Evolutionary conservation across 306 rosid genomes (phyloP).

Genomic region (Sechiopsis laciniata): DNA sequence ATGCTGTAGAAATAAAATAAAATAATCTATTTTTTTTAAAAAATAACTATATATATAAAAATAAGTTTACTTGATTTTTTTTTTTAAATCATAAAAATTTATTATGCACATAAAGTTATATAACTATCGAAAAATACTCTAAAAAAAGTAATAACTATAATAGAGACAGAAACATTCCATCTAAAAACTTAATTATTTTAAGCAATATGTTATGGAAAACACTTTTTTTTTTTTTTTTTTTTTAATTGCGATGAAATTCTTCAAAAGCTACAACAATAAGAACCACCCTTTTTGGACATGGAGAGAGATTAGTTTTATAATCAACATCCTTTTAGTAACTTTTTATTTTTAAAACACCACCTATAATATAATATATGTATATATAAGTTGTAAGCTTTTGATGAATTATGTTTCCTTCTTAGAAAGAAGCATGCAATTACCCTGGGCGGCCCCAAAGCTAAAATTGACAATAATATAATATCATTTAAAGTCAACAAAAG

Average conservation of each 20-base stretch:
- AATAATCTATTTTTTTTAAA: no score
- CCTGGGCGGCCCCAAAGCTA: background rate
- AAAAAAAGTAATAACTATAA: no score
- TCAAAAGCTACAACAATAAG: background rate
- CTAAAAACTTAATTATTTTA: no score
- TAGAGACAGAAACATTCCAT: no score
- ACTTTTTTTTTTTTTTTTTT: no score
- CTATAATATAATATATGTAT: background rate
- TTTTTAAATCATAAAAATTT: no score
- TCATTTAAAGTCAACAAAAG: background rate
- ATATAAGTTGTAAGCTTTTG: background rate
- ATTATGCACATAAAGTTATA: no score
- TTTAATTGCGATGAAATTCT: background rate
- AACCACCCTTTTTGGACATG: no score
- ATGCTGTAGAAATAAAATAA: no score
- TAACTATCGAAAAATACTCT: no score
- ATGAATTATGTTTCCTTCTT: background rate
- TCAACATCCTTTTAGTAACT: background rate
- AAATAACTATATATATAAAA: no score
- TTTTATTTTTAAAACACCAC: background rate
- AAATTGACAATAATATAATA: background rate
- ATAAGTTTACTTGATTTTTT: no score
- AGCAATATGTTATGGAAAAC: background rate
- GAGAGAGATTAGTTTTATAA: background rate
- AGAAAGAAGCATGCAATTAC: background rate